Conservation (phyloP, 768 basidiomycete species). For the Lactarius trivialis region DNA sequence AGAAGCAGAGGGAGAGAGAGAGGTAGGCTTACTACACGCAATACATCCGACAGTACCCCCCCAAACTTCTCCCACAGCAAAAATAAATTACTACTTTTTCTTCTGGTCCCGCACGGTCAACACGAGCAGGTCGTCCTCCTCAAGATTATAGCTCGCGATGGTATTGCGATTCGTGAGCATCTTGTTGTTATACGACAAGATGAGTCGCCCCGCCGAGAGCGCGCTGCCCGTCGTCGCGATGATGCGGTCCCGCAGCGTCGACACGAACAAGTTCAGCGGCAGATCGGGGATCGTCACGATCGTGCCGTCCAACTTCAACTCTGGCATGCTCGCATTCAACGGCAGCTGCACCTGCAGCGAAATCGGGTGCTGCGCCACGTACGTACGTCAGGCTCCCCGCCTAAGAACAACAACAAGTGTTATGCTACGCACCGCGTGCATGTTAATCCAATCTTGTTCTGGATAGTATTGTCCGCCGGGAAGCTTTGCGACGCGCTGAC, state of each 20-base stretch:
- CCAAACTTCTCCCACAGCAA: background rate
- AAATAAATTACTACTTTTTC: constrained; percentile 44
- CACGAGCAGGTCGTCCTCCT: constrained; percentile 81
- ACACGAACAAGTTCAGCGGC: constrained; percentile 77
- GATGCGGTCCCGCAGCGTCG: constrained; percentile 86
- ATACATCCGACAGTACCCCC: background rate
- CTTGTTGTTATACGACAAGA: constrained; percentile 73
- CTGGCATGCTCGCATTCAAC: constrained; percentile 71
- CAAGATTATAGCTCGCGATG: constrained; percentile 82
- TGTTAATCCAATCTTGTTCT: constrained; percentile 82
- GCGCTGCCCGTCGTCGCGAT: constrained; percentile 68
- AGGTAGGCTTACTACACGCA: too few relatives aligned
- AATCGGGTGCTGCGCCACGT: constrained; percentile 61
- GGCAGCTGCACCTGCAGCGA: constrained; percentile 82
- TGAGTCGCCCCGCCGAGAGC: constrained; percentile 74
- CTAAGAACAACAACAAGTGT: background rate
- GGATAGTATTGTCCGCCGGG: constrained; percentile 80
- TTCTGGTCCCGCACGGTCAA: constrained; percentile 70
- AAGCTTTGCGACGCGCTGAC: constrained; percentile 79
- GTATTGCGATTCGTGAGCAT: constrained; percentile 83
- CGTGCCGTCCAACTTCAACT: constrained; percentile 87
- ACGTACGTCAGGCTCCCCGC: background rate
- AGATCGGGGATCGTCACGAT: constrained; percentile 74
- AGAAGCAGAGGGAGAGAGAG: background rate
- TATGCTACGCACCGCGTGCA: constrained; percentile 68